phyloP scores from a whole-genome alignment of 2,329 filamentous ascomycete species.

The Zymoseptoria ardabiliae region DNA sequence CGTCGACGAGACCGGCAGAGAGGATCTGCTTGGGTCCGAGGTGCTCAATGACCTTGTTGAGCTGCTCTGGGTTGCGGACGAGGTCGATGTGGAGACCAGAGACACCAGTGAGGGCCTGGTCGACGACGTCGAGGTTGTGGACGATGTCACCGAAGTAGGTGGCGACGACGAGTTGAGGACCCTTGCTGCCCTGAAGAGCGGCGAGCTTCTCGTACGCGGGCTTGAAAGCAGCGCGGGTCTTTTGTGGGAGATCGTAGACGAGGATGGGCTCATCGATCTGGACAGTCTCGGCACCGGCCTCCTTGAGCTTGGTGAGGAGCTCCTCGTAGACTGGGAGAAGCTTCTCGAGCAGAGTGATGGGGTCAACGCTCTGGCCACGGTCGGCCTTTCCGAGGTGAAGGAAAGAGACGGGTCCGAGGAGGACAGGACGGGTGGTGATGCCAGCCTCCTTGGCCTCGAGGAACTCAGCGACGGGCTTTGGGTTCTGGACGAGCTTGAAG shows the following conservation, averaged over 20 bases:
- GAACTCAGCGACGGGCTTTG: slow-evolving; percentile 93
- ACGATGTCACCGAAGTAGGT: slow-evolving; percentile 99
- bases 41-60: slow-evolving; percentile 73
- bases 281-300: slow-evolving; percentile 88
- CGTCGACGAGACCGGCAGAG: slow-evolving; percentile 93
- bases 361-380: slow-evolving; percentile 84
- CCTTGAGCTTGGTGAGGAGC: slow-evolving; percentile 88
- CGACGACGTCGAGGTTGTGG: slow-evolving; percentile 89
- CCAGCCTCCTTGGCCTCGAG: slow-evolving; percentile 96
- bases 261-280: slow-evolving; percentile 98
- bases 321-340: slow-evolving; percentile 92
- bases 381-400: slow-evolving; percentile 96
- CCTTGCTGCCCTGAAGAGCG: slow-evolving; percentile 61
- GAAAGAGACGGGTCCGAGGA: slow-evolving; percentile 96
- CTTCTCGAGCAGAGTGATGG: slow-evolving; percentile 88
- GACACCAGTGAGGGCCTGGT: slow-evolving; percentile 60
- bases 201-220: slow-evolving; percentile 87
- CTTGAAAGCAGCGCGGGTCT: slow-evolving; percentile 97
- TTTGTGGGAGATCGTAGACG: slow-evolving; percentile 83
- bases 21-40: slow-evolving; percentile 84
- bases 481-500: slow-evolving; percentile 79
- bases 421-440: slow-evolving; percentile 83
- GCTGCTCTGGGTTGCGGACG: slow-evolving; percentile 96
- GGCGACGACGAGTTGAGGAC: slow-evolving; percentile 81
- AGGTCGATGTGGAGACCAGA: slow-evolving; percentile 91